Percentiles rank a stretch among this genome's conserved stretches.
Evolutionary conservation across 106 monocot species (phyloP).

Genomic region (Platanthera zijinensis): DNA sequence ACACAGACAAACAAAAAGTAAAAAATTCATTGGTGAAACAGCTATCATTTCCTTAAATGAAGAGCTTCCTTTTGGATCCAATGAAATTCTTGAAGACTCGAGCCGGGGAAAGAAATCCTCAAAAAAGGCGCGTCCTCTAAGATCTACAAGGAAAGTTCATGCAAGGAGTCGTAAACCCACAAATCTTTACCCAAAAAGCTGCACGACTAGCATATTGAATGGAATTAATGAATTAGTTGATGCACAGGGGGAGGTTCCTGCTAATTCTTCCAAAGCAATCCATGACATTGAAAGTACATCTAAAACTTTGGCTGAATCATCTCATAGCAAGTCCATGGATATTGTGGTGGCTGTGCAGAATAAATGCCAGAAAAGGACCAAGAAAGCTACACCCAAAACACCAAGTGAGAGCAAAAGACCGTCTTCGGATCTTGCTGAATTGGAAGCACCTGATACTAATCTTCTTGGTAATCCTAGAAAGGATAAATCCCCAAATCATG

Average conservation of each 20-base stretch:
- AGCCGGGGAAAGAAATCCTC: conserved; percentile 1
- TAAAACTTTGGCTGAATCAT: neutral
- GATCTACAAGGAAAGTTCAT: neutral
- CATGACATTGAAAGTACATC: neutral
- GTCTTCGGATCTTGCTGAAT: conserved; percentile 10
- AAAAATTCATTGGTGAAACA: neutral
- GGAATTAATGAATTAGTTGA: neutral
- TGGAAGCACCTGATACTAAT: conserved; percentile 10
- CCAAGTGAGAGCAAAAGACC: conserved; percentile 12
- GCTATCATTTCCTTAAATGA: neutral
- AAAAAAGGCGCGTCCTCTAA: neutral
- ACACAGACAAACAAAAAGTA: conserved; percentile 11
- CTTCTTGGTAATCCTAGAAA: conserved; percentile 3
- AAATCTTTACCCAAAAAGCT: neutral
- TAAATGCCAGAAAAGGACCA: conserved; percentile 9
- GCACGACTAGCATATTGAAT: neutral
- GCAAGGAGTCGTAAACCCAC: neutral
- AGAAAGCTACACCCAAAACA: neutral
- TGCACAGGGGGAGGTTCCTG: neutral
- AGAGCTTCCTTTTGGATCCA: neutral
- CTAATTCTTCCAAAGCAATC: conserved; percentile 1
- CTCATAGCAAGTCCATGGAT: neutral
- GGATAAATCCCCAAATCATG: conserved; percentile 2
- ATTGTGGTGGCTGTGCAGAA: neutral
- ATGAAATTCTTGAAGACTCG: conserved; percentile 4